Evolutionary conservation across 2,329 filamentous ascomycete species (phyloP).

Genomic region (Scedosporium dehoogii): DNA sequence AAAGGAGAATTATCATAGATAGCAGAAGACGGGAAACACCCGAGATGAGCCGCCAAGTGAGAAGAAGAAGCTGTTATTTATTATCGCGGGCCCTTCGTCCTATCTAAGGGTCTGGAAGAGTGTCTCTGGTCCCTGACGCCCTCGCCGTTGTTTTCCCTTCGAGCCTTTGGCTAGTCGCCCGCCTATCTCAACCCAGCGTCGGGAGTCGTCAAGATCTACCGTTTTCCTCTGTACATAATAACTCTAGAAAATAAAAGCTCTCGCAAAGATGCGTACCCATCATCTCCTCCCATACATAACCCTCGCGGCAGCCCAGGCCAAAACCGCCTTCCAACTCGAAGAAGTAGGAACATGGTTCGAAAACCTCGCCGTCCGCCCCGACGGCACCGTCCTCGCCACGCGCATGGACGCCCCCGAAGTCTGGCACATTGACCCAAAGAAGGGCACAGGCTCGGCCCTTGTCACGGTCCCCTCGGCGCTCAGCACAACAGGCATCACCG

Average conservation of each 20-base stretch:
- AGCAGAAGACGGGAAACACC: background rate
- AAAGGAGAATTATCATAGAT: background rate
- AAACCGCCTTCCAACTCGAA: constrained; percentile 1
- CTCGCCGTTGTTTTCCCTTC: background rate
- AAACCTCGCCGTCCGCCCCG: constrained; percentile 5
- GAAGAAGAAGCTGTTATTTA: background rate
- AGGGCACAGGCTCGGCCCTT: background rate
- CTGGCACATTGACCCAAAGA: constrained; percentile 6
- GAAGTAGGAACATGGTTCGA: constrained; percentile 6
- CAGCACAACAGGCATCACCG: constrained; percentile 7
- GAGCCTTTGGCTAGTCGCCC: too few species aligned
- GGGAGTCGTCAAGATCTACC: too few species aligned
- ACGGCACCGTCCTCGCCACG: constrained; percentile 6
- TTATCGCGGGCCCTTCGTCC: background rate
- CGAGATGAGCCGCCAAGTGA: background rate
- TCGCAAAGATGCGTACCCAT: background rate
- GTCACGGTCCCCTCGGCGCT: constrained; percentile 3
- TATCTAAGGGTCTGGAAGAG: background rate
- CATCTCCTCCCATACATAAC: background rate
- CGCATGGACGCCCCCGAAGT: constrained; percentile 8
- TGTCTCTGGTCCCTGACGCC: background rate
- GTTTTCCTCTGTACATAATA: too few species aligned
- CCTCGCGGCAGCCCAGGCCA: background rate
- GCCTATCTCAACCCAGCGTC: too few species aligned
- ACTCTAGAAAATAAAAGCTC: background rate